phyloP scores from a whole-genome alignment of 331 rosid species.

The Telfairia occidentalis region DNA sequence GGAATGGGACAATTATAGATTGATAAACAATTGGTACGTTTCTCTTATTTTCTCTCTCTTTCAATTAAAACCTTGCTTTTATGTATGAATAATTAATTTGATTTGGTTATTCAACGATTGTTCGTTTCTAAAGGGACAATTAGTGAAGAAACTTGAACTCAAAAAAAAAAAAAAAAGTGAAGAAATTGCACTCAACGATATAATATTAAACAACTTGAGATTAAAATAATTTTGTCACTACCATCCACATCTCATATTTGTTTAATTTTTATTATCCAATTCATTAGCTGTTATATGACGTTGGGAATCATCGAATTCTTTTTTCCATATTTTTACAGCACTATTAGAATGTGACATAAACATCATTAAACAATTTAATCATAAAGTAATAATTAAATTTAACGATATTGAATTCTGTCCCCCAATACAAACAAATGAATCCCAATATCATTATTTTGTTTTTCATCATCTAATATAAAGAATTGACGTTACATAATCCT shows the following conservation, averaged over 20 bases:
- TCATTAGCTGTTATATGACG: neutral
- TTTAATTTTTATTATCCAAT: neutral
- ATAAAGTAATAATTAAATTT: neutral
- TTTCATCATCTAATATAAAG: neutral
- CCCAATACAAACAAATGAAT: conserved; percentile 3
- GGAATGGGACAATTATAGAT: neutral
- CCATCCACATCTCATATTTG: neutral
- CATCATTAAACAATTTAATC: neutral
- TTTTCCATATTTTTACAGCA: neutral
- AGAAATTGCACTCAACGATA: neutral
- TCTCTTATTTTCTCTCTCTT: neutral
- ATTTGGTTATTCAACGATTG: neutral
- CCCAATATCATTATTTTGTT: neutral
- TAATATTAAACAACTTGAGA: neutral
- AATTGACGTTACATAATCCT: neutral
- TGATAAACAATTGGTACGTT: neutral
- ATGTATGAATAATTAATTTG: neutral
- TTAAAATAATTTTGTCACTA: neutral
- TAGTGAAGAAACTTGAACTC: neutral
- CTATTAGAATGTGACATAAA: neutral
- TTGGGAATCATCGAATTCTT: neutral
- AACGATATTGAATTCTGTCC: neutral
- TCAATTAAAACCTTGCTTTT: neutral
- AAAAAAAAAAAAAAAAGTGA: too few species aligned
- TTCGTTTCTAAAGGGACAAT: neutral